Evolutionary conservation across 106 monocot species (phyloP).

Genomic region (Iris macrosiphon): DNA sequence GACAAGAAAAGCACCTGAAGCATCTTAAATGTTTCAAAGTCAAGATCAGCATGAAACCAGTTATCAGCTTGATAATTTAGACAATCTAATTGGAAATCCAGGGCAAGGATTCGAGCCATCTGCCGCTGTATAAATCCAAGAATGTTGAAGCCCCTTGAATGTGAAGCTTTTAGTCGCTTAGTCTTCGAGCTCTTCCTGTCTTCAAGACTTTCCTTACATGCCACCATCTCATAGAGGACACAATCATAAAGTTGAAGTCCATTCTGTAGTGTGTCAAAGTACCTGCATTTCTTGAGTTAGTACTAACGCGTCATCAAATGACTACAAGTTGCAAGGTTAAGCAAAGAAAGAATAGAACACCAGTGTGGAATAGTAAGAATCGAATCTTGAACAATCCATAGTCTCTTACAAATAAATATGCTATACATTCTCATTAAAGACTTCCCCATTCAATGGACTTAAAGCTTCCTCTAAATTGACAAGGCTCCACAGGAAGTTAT

Average conservation of each 20-base stretch:
- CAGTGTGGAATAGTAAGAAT: no score
- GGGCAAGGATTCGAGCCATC: constrained; percentile 70
- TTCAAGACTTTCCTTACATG: constrained; percentile 66
- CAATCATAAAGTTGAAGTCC: constrained; percentile 73
- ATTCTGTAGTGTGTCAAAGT: constrained; percentile 66
- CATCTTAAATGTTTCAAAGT: constrained; percentile 77
- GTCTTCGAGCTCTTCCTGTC: constrained; percentile 35
- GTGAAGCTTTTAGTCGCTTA: constrained; percentile 54
- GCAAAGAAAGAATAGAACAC: no score
- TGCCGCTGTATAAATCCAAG: constrained; percentile 89
- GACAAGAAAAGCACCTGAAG: constrained; percentile 53
- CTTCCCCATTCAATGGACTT: no score
- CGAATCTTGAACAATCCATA: no score
- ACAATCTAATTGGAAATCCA: constrained; percentile 92
- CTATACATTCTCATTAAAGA: no score
- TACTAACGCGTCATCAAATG: no score
- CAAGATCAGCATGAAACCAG: constrained; percentile 90
- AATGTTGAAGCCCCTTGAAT: constrained; percentile 68
- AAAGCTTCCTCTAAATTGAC: no score
- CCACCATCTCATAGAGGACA: constrained; percentile 92
- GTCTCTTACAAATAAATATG: no score
- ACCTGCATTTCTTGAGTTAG: constrained; percentile 35
- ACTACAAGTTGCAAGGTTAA: no score
- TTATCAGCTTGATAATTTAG: constrained; percentile 66
- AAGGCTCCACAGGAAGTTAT: no score